Evolutionary conservation across 225 moss, liverwort and hornwort genomes (phyloP).

Genomic region (Physcomitrellopsis africana): DNA sequence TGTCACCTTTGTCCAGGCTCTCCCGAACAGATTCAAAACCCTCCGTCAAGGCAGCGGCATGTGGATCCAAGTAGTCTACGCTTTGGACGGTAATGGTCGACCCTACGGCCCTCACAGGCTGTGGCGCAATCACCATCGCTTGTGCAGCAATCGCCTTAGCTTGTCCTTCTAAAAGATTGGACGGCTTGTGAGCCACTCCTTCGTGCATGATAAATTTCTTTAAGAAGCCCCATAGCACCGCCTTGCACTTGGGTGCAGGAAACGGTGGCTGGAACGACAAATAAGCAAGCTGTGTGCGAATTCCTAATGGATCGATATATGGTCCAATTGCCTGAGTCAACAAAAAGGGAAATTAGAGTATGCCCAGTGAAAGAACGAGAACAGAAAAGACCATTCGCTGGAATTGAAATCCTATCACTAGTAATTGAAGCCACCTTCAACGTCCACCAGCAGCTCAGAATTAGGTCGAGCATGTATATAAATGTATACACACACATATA

Average conservation of each 20-base stretch:
- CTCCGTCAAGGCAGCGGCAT: conserved; percentile 42
- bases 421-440: no score
- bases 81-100: conserved; percentile 53
- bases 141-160: conserved; percentile 52
- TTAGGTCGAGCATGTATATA: no score
- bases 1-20: conserved; percentile 38
- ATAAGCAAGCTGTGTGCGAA: conserved; percentile 46
- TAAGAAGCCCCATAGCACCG: conserved; percentile 69
- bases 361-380: not conserved
- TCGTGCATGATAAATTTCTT: conserved; percentile 67
- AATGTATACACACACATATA: no score
- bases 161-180: conserved; percentile 15
- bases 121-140: conserved; percentile 38
- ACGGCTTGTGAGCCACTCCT: conserved; percentile 26
- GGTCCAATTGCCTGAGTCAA: conserved; percentile 47
- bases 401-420: not conserved
- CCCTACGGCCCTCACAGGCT: conserved; percentile 56
- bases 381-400: no score
- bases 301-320: conserved; percentile 71
- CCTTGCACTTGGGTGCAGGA: conserved; percentile 44
- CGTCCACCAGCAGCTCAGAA: no score
- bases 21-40: conserved; percentile 50
- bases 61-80: conserved; percentile 28
- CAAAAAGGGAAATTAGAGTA: not conserved
- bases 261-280: conserved; percentile 47